These are phyloP conservation scores for Xanthoconium separans DNA, from an alignment of 1,284 basidiomycete species.

Conservation along the genomic window DNA sequence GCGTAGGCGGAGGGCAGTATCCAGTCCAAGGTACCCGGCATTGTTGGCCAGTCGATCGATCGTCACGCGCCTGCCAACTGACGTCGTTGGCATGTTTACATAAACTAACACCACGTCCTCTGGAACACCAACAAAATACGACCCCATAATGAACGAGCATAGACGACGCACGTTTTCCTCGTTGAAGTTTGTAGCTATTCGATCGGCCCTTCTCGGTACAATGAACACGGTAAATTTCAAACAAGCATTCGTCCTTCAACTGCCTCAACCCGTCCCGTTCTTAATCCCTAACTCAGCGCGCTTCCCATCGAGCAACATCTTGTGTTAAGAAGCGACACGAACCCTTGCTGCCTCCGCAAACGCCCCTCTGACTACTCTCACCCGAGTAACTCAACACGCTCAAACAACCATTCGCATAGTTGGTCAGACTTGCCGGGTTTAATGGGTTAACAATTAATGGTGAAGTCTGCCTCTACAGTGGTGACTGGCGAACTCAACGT, in stretches of 20 bases:
- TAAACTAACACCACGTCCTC: slow-evolving; percentile 75
- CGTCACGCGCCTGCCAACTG: slow-evolving; percentile 64
- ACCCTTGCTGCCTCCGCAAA: too few relatives aligned
- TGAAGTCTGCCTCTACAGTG: too few relatives aligned
- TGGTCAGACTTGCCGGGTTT: too few relatives aligned
- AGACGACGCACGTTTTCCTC: slow-evolving; percentile 65
- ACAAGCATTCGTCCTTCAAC: slow-evolving; percentile 69
- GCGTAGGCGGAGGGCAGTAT: slow-evolving; percentile 65
- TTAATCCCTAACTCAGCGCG: slow-evolving; percentile 73
- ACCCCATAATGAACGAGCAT: too few relatives aligned
- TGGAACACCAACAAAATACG: slow-evolving; percentile 44
- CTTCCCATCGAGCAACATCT: slow-evolving; percentile 51
- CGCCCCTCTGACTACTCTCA: too few relatives aligned
- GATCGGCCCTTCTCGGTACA: background rate
- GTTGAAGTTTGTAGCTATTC: slow-evolving; percentile 75
- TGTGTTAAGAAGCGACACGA: too few relatives aligned
- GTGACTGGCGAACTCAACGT: too few relatives aligned
- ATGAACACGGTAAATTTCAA: slow-evolving; percentile 64
- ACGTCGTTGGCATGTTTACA: slow-evolving; percentile 70
- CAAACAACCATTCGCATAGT: too few relatives aligned
- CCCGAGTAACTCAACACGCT: too few relatives aligned
- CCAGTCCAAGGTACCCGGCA: slow-evolving; percentile 64
- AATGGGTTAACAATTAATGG: too few relatives aligned
- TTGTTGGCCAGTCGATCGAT: slow-evolving; percentile 59
- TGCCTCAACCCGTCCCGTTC: slow-evolving; percentile 50